These are phyloP conservation scores for Sinapis alba DNA, from an alignment of 441 rosid species.

Conservation along the genomic window DNA sequence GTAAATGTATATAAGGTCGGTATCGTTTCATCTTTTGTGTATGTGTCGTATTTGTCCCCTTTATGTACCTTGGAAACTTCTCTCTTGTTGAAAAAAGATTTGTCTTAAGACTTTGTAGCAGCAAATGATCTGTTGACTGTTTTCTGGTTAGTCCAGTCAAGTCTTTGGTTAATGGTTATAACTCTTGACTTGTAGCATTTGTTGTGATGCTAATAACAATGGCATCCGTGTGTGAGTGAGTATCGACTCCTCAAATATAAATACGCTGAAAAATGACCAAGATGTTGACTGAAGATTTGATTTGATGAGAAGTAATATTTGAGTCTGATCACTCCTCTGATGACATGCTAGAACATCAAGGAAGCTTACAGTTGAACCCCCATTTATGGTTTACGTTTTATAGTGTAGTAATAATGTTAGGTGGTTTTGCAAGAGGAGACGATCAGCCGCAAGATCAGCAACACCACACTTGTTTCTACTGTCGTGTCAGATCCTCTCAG, in stretches of 20 bases:
- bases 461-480: too few relatives aligned
- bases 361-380: too few relatives aligned
- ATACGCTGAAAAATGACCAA: too few relatives aligned
- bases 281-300: too few relatives aligned
- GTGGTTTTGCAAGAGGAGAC: too few relatives aligned
- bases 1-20: neutral
- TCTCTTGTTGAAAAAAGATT: neutral
- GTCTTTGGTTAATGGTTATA: neutral
- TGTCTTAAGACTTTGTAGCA: neutral
- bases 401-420: too few relatives aligned
- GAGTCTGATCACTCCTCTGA: neutral
- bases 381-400: too few relatives aligned
- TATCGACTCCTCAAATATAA: neutral
- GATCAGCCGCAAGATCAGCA: too few relatives aligned
- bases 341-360: neutral
- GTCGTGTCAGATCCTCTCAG: too few relatives aligned
- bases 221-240: neutral
- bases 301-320: neutral
- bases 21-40: neutral
- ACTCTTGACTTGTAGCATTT: neutral
- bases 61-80: constrained; percentile 9
- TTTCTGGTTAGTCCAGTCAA: neutral
- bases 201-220: neutral
- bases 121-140: neutral
- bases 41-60: neutral